Evolutionary conservation across 176 grass and related monocot species (phyloP).

Genomic region (Cymbopogon citratus): DNA sequence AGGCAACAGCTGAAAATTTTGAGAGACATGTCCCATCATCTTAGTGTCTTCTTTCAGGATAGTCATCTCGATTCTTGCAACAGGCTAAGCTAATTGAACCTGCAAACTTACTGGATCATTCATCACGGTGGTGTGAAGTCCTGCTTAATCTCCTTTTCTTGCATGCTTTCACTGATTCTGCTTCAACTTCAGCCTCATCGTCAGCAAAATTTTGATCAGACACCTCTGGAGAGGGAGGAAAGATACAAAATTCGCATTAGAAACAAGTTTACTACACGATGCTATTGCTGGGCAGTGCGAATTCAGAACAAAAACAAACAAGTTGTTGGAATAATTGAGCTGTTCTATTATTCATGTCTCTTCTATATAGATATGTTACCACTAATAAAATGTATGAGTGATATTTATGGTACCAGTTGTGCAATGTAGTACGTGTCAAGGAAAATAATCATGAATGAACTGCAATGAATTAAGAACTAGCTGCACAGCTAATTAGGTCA

Average conservation of each 20-base stretch:
- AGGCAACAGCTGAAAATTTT: neutral
- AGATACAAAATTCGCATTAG: slow-evolving; percentile 13
- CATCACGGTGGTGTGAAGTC: neutral
- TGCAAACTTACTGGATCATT: slow-evolving; percentile 44
- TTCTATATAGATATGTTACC: slow-evolving; percentile 14
- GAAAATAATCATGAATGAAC: neutral
- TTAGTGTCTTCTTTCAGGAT: neutral
- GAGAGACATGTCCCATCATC: neutral
- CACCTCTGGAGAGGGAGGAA: slow-evolving; percentile 51
- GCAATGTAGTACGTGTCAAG: neutral
- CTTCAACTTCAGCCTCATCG: slow-evolving; percentile 41
- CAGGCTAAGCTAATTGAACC: neutral
- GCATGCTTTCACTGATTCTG: slow-evolving; percentile 39
- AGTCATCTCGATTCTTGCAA: slow-evolving; percentile 6
- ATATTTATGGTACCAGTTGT: neutral
- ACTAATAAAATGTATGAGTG: neutral
- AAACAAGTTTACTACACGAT: neutral
- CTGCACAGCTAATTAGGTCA: neutral
- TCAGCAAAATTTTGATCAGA: slow-evolving; percentile 90
- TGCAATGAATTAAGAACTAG: neutral
- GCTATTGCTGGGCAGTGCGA: neutral
- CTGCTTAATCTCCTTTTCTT: slow-evolving; percentile 44
- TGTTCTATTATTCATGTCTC: neutral
- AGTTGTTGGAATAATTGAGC: neutral
- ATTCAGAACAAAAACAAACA: neutral